These are phyloP conservation scores for Candida glaebosa DNA, from an alignment of 805 yeast genomes.

Conservation along the genomic window DNA sequence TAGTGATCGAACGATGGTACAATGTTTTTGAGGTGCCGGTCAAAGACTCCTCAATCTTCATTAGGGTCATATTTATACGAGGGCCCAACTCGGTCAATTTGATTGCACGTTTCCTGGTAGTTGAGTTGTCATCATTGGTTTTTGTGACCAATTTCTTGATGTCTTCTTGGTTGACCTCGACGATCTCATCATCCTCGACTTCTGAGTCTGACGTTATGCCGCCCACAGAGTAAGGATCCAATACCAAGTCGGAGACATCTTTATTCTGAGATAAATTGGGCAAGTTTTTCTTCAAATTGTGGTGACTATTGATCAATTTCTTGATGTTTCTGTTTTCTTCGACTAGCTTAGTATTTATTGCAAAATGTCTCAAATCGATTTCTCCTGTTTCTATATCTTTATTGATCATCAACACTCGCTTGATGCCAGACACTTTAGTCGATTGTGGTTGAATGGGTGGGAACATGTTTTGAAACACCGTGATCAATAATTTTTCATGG, in stretches of 20 bases:
- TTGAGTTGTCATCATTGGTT: constrained; percentile 13
- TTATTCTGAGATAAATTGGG: constrained; percentile 66
- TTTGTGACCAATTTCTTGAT: constrained; percentile 16
- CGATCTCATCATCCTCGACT: constrained; percentile 85
- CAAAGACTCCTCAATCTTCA: constrained; percentile 86
- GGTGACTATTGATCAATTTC: constrained; percentile 61
- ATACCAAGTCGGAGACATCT: constrained; percentile 79
- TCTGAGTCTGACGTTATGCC: constrained; percentile 89
- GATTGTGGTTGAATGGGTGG: constrained; percentile 90
- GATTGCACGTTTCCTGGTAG: constrained; percentile 71
- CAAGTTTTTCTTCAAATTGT: constrained; percentile 54
- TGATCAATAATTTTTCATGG: constrained; percentile 77
- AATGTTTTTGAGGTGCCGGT: constrained; percentile 84
- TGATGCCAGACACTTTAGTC: constrained; percentile 70
- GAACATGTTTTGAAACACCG: constrained; percentile 92
- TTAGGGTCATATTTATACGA: constrained; percentile 66
- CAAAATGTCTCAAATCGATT: constrained; percentile 85
- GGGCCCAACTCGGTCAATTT: constrained; percentile 94
- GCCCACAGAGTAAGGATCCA: constrained; percentile 79
- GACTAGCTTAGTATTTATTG: constrained; percentile 80
- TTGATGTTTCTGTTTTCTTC: constrained; percentile 73
- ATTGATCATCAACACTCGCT: constrained; percentile 80
- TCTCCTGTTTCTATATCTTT: constrained; percentile 66
- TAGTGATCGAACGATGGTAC: constrained; percentile 70
- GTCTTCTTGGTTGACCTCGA: constrained; percentile 46